Percentiles rank a stretch among this genome's conserved stretches.
Evolutionary conservation across 805 yeast species (phyloP).

Genomic region (Candida succiphila): DNA sequence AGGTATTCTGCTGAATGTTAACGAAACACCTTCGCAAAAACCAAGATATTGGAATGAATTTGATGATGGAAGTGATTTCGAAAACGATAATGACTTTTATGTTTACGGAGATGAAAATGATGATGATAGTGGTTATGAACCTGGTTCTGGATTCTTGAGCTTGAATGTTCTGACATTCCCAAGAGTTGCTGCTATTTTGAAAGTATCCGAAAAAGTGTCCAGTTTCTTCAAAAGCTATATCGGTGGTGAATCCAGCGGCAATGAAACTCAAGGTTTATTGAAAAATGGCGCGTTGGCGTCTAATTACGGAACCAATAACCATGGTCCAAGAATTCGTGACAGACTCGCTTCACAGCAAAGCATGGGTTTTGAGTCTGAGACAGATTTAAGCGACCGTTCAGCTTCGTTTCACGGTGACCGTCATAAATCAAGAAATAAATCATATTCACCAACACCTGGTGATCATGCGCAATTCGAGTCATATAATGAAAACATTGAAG

Average conservation of each 20-base stretch:
- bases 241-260: neutral
- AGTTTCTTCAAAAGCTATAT: constrained; percentile 3
- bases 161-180: constrained; percentile 12
- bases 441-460: neutral
- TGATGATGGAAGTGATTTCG: constrained; percentile 50
- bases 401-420: too few species aligned
- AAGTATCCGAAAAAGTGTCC: constrained; percentile 12
- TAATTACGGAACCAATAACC: too few species aligned
- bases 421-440: too few species aligned
- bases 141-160: constrained; percentile 4
- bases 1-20: constrained; percentile 23
- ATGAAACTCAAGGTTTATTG: neutral
- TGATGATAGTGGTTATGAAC: constrained; percentile 13
- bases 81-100: constrained; percentile 25
- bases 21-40: constrained; percentile 10
- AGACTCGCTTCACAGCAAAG: neutral
- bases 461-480: neutral
- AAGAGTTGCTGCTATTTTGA: constrained; percentile 13
- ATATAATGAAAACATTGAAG: neutral
- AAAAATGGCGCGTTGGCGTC: too few species aligned
- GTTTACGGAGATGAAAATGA: constrained; percentile 23
- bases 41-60: constrained; percentile 58
- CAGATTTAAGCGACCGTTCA: constrained; percentile 5
- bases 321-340: neutral
- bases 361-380: constrained; percentile 5